Base-by-base conservation (phyloP, 2,329 filamentous ascomycete species). In the Lasiodiplodia citricola region DNA sequence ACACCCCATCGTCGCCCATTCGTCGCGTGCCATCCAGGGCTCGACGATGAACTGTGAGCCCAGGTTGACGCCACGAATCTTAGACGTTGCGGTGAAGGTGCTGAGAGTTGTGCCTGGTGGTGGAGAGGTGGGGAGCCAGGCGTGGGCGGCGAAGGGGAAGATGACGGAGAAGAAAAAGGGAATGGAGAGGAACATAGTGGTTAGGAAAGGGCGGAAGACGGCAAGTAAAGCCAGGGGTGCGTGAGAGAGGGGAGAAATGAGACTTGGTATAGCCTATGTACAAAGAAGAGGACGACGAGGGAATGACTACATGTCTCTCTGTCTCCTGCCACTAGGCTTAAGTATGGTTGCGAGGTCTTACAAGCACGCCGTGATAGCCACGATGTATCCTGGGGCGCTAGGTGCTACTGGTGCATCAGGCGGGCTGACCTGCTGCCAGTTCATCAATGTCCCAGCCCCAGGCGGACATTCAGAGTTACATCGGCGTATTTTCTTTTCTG, bases 51-150 rank as follows among this genome's bases (percentile, higher is more conserved):
- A 87, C 28, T 83, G 79, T 0, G 83, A 82, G 6, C 86, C 85
- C 10, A 87, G 76, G 73, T 88, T 87, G 68, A 88, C 86, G 38
- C 86, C 86, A 11, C 86, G 83, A 64, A 88, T 83, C 73, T 86
- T 86, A 55, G 21, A 50, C n/a, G 67, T 62, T 1, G 1, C 13
- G 6, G 23, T 38, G 47, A 68, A 68, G 5, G 58, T 25, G 25
- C 31, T 13, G 4, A 68, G 58, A 13, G 50, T 13, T 5, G 23
- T 21, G 52, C 51, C 50, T 6, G 52, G 2, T 16, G 67, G 58
- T 8, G 51, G 37, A n/a, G 25, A 35, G n/a, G 25, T 41, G 38
- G 67, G 67, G 50, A 65, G 58, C 67, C 67, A 68, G 41, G 67
- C 67, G 44, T 8, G 2, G 3, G 60, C n/a, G n/a, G 51, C n/a